Evolutionary conservation across 2,329 filamentous ascomycete species (phyloP).

Genomic region (Dothideomycetes sp.): DNA sequence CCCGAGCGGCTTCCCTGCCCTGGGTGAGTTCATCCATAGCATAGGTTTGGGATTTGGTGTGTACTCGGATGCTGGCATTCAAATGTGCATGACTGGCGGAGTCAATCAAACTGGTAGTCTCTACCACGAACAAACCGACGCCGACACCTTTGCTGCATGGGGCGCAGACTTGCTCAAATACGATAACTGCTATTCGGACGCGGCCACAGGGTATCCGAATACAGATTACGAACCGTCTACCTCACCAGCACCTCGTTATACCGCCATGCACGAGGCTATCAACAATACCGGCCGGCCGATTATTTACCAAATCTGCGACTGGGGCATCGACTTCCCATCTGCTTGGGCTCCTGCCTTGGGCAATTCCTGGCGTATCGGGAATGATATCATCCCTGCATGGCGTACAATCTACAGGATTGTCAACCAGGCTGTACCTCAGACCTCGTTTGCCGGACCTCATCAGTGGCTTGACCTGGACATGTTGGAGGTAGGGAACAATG

Average conservation of each 20-base stretch:
- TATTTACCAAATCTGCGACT: slow-evolving; percentile 28
- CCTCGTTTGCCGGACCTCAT: slow-evolving; percentile 32
- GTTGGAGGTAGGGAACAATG: slow-evolving; percentile 39
- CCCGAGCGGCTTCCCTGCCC: slow-evolving; percentile 38
- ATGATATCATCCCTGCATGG: slow-evolving; percentile 40
- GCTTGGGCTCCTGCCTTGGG: slow-evolving; percentile 40
- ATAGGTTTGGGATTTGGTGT: slow-evolving; percentile 41
- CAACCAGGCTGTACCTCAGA: slow-evolving; percentile 41
- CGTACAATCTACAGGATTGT: slow-evolving; percentile 40
- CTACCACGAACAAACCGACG: slow-evolving; percentile 30
- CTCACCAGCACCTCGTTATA: slow-evolving; percentile 33
- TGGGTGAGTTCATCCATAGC: slow-evolving; percentile 39
- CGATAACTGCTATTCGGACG: slow-evolving; percentile 47
- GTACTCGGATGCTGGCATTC: slow-evolving; percentile 30
- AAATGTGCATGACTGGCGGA: slow-evolving; percentile 14
- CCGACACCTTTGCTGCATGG: slow-evolving; percentile 27
- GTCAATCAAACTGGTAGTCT: slow-evolving; percentile 11
- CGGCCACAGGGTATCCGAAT: slow-evolving; percentile 37
- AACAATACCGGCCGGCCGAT: slow-evolving; percentile 35
- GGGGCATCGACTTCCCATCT: slow-evolving; percentile 19
- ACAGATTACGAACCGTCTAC: slow-evolving; percentile 31
- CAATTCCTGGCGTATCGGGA: slow-evolving; percentile 36
- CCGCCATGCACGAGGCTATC: slow-evolving; percentile 35
- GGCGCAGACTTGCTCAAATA: slow-evolving; percentile 28
- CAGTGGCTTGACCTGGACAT: slow-evolving; percentile 44